phyloP scores from a whole-genome alignment of 164 flowering plant genomes.

The Vitis vinifera region ASM3070453v1 NC_081810.1:23239501-23240000 shows the following conservation, averaged over 20 bases:
- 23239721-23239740: slow-evolving; percentile 1
- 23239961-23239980: slow-evolving; percentile 20
- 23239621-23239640: slow-evolving; percentile 23
- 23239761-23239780: slow-evolving; percentile 18
- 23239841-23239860: slow-evolving; percentile 16
- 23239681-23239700: slow-evolving; percentile 12
- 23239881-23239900: slow-evolving; percentile 28
- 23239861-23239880: slow-evolving; percentile 31
- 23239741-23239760: slow-evolving; percentile 16
- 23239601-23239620: slow-evolving; percentile 23
- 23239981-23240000: slow-evolving; percentile 12
- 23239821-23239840: slow-evolving; percentile 26
- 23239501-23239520: slow-evolving; percentile 16
- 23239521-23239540: slow-evolving; percentile 17
- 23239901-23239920: slow-evolving; percentile 11
- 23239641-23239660: slow-evolving; percentile 22
- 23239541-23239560: slow-evolving; percentile 27
- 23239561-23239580: slow-evolving; percentile 24
- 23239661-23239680: slow-evolving; percentile 29
- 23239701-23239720: slow-evolving; percentile 22
- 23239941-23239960: slow-evolving; percentile 28
- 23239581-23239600: slow-evolving; percentile 27
- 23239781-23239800: slow-evolving; percentile 28
- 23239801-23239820: slow-evolving; percentile 24
- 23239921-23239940: slow-evolving; percentile 30